Evolutionary conservation across 2,329 filamentous ascomycete species (phyloP), one percentile per base, ranked within the genome.

Genomic region (Xylaria sp.): DNA sequence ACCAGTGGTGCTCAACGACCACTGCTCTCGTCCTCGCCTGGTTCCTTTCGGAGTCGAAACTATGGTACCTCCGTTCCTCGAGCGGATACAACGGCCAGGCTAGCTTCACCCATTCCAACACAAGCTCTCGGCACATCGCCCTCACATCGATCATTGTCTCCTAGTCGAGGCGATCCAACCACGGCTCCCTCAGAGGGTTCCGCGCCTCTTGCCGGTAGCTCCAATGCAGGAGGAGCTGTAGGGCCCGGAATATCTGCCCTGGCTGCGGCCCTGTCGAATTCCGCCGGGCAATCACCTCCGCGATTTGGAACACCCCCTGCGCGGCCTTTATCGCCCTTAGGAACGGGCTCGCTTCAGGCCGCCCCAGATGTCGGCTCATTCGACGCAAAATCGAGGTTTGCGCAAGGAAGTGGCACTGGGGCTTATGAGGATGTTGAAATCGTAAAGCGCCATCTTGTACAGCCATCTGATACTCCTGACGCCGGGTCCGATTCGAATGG

Each of bases 401-500:
- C 80, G 70, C 77, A 83, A 59, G 80, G 79, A 68, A 80, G 81
- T 59, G 87, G 85, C 57, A 82, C 84, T 49, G 89, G 85, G 25
- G 90, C 91, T 4, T 91, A 91, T 77, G 94, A 98, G 81, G 94
- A 98, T 76, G 92, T 94, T 18, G 94, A 98, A 79, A 93, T 98
- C 63, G 88, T 99, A 73, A 94, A 91, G 79, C 88, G 95, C 73
- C 96, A 99, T 84, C 82, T 97, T 75, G 93, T 98, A 23, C 89
- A 91, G 77, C 90, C 92, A 2, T 82, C 82, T 23, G 87, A 89
- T 62, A 78, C 80, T 2, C 79, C 78, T 39, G 84, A 86, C 39
- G 81, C 83, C 0, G 83, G 80, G 0, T 74, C 70, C 66, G 77
- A 70, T 52, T 74, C 75, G 3, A 79, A 75, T 36, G 78, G 82